phyloP scores from a whole-genome alignment of 192 early-diverging fungal species.

The Entomortierella parvispora region DNA sequence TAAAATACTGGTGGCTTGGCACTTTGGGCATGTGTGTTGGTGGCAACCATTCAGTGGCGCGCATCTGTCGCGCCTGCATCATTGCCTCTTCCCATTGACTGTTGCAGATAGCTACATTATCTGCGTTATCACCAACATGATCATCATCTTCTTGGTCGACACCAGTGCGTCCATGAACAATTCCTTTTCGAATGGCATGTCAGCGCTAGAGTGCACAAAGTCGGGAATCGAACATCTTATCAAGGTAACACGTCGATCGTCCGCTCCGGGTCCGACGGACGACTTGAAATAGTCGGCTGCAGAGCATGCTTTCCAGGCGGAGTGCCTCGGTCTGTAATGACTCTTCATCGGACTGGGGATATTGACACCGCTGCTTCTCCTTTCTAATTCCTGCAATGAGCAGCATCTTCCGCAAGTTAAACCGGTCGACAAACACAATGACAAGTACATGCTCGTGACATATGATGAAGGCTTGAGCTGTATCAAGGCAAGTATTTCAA shows the following conservation, averaged over 20 bases:
- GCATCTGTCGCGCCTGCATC: no score
- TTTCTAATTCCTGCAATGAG: neutral
- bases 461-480: constrained; percentile 63
- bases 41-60: no score
- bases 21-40: no score
- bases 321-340: no score
- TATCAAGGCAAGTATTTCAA: constrained; percentile 69
- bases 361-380: no score
- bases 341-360: no score
- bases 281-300: no score
- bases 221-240: constrained; percentile 81
- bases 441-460: constrained; percentile 82
- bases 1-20: no score
- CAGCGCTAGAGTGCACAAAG: constrained; percentile 78
- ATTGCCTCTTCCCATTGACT: no score
- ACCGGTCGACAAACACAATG: constrained; percentile 63
- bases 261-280: no score
- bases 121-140: constrained; percentile 51
- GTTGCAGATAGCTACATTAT: no score
- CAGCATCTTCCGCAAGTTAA: constrained; percentile 50
- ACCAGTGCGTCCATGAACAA: constrained; percentile 87
- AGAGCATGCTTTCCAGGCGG: neutral
- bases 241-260: constrained; percentile 65
- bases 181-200: constrained; percentile 64
- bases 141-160: constrained; percentile 82